A percentile compares a stretch with the other conserved stretches of the same genome.
Evolutionary conservation across 164 flowering plant genomes (phyloP).

Genomic region (Berberis vulgaris): DNA sequence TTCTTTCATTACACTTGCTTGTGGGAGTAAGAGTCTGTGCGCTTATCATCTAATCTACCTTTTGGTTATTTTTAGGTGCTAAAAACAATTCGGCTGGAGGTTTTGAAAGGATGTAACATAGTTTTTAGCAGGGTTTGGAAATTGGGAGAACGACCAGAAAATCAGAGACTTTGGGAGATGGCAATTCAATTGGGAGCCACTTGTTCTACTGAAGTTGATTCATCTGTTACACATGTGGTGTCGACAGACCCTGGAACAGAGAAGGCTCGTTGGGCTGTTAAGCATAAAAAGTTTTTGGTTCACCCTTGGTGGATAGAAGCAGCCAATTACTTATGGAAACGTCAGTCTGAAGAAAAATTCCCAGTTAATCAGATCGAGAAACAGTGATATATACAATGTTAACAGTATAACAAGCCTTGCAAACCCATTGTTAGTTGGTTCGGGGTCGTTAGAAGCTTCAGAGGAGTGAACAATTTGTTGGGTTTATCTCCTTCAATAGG

Average conservation of each 20-base stretch:
- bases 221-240: slow-evolving; percentile 1
- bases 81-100: slow-evolving; percentile 36
- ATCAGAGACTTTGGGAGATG: slow-evolving; percentile 60
- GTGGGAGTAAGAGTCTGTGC: background rate
- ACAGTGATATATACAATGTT: background rate
- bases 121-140: slow-evolving; percentile 69
- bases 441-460: too few relatives aligned
- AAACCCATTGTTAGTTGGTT: background rate
- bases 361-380: background rate
- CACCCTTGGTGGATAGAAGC: slow-evolving; percentile 2
- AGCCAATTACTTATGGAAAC: slow-evolving; percentile 1
- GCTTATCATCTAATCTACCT: background rate
- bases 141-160: slow-evolving; percentile 25
- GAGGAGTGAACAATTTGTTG: too few relatives aligned
- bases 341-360: background rate
- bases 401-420: background rate
- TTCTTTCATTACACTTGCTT: background rate
- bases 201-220: background rate
- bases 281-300: background rate
- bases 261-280: slow-evolving; percentile 1
- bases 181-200: slow-evolving; percentile 46
- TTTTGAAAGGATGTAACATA: slow-evolving; percentile 54
- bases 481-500: too few relatives aligned
- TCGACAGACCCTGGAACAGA: background rate
- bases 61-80: slow-evolving; percentile 32